These are phyloP conservation scores for Aspergillus puulaauensis DNA, from an alignment of 2,329 filamentous ascomycete species.

Conservation along the genomic window DNA sequence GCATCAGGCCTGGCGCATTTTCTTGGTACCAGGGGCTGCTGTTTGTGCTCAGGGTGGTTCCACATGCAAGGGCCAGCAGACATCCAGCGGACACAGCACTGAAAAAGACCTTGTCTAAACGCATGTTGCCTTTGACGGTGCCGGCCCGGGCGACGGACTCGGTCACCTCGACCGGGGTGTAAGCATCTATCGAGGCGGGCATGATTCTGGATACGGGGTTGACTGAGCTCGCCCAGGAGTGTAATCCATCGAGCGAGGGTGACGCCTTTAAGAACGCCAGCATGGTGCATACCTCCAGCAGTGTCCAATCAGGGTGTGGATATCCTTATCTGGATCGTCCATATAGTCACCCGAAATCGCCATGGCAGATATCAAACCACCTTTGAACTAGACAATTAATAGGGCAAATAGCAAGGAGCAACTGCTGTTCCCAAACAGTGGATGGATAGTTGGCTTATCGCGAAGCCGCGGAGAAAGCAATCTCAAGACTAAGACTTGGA, in stretches of 20 bases:
- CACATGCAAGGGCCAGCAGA: slow-evolving; percentile 53
- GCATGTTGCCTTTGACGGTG: slow-evolving; percentile 53
- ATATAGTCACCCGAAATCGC: background rate
- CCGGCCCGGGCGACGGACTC: slow-evolving; percentile 54
- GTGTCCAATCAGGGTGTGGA: background rate
- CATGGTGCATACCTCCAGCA: background rate
- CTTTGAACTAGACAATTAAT: too few species aligned
- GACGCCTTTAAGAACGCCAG: background rate
- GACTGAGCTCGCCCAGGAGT: too few species aligned
- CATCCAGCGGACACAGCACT: slow-evolving; percentile 53
- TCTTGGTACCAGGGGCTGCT: slow-evolving; percentile 50
- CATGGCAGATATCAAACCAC: background rate
- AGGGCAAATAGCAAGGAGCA: background rate
- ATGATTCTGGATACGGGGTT: slow-evolving; percentile 2
- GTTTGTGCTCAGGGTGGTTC: slow-evolving; percentile 47
- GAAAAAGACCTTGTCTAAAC: slow-evolving; percentile 54
- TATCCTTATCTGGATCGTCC: slow-evolving; percentile 6
- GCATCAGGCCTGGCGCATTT: slow-evolving; percentile 50
- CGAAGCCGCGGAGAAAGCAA: slow-evolving; percentile 3
- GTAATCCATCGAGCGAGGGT: background rate
- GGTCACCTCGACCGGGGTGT: slow-evolving; percentile 50
- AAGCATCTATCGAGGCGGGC: slow-evolving; percentile 35
- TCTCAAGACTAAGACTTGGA: background rate
- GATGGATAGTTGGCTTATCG: background rate
- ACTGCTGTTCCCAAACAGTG: background rate